Evolutionary conservation across 2,329 filamentous ascomycete species (phyloP), one percentile per base, ranked within the genome.

Genomic region (Arthrinium phaeospermum): DNA sequence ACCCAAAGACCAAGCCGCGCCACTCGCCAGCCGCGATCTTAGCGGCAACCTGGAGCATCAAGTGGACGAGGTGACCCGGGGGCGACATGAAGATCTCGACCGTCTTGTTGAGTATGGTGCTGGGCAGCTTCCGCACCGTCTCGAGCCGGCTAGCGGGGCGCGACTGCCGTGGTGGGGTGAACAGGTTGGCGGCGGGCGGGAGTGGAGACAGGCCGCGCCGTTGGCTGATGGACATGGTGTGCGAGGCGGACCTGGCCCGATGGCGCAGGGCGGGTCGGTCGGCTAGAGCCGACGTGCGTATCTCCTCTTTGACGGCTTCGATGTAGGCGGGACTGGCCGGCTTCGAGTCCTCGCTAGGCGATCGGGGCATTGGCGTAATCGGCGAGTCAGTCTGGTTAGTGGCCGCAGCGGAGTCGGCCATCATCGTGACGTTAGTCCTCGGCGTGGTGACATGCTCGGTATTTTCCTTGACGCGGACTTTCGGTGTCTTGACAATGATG

Each of bases 41-140:
- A 0, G 93, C 91, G 0, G 95, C 94, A 72, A 98, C 94, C 71
- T 91, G 91, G 5, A 98, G 87, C 87, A 98, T 95, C 53, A 97
- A 85, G 37, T 90, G 87, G 47, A 97, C 89, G 1, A 97, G 87
- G 77, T 95, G 91, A 22, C 92, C 89, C 0, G 95, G 94, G n/a
- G 94, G 94, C 0, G 93, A 91, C 19, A 98, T 84, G 4, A 97
- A 87, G 44, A 96, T 87, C 70, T 93, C 91, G 74, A 90, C 91
- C 0, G 94, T 95, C 82, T 94, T 95, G 71, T 92, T 89, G 37
- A 97, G 88, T 44, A 97, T 88, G 3, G 91, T 88, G 69, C 89
- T 84, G 0, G 90, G 89, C 44, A 92, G 83, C 61, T 87, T 84
- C 70, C 86, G 85, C 46, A 87, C 83, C 0, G 85, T 83, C 47